Percentiles rank a stretch among this genome's conserved stretches.
These are phyloP conservation scores for Escallonia herrerae DNA, from an alignment of 129 eudicot species.

Conservation along the genomic window DNA sequence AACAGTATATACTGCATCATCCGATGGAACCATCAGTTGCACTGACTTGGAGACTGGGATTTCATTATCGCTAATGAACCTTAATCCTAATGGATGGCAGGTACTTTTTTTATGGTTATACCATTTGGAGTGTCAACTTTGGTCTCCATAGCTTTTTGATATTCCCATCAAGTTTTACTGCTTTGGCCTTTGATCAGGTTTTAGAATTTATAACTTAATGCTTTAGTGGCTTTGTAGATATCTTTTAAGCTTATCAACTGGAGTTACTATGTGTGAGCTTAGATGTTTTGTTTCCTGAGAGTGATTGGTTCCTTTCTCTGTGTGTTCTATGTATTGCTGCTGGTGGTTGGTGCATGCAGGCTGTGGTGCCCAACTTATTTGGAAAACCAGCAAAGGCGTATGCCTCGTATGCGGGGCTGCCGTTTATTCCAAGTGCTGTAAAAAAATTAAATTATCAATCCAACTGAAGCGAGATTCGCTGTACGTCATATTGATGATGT, in stretches of 20 bases:
- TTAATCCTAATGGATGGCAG: conserved; percentile 96
- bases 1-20: conserved; percentile 76
- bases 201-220: background rate
- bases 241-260: too few species aligned
- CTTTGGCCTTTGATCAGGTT: background rate
- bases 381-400: too few species aligned
- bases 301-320: background rate
- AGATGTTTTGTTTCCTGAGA: background rate
- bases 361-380: too few species aligned
- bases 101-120: conserved; percentile 22
- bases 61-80: conserved; percentile 59
- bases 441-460: too few species aligned
- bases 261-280: background rate
- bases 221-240: too few species aligned
- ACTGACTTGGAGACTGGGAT: conserved; percentile 94
- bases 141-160: too few species aligned
- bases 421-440: too few species aligned
- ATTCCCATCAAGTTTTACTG: background rate
- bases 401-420: too few species aligned
- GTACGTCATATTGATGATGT: too few species aligned
- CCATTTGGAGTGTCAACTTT: too few species aligned
- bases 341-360: too few species aligned
- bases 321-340: background rate
- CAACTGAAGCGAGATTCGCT: too few species aligned
- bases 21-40: conserved; percentile 89